These are phyloP conservation scores for Backusella macrospora DNA, from an alignment of 192 early-diverging fungal species.

Conservation along the genomic window DNA sequence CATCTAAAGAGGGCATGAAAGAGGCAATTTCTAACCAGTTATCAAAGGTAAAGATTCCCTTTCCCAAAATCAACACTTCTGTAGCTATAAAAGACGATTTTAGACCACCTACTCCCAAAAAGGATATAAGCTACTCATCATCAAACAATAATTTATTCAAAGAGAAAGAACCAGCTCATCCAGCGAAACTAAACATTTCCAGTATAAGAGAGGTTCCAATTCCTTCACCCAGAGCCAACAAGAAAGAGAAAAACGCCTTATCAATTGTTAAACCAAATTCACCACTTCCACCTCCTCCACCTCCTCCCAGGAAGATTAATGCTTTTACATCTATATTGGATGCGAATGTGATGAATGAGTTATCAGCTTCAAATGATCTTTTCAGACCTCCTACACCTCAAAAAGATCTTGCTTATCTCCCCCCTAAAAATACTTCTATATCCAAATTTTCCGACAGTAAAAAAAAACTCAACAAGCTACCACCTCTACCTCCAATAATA, in stretches of 20 bases:
- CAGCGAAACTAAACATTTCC: not conserved
- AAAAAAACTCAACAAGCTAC: not conserved
- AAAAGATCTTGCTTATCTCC: not conserved
- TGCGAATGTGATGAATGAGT: not conserved
- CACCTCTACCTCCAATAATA: not conserved
- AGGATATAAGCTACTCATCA: not conserved
- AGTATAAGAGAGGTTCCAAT: not conserved
- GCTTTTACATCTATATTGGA: not conserved
- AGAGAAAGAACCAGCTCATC: not conserved
- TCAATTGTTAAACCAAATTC: not conserved
- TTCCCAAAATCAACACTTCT: not conserved
- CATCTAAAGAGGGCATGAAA: not conserved
- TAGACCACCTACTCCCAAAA: not conserved
- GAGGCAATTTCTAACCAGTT: not conserved
- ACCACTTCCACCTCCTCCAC: not conserved
- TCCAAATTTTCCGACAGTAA: not conserved
- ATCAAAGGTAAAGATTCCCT: not conserved
- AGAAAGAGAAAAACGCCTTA: not conserved
- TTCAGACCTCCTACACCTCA: not conserved
- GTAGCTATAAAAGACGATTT: not conserved
- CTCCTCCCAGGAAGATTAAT: not conserved
- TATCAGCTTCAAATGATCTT: not conserved
- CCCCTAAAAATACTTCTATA: not conserved
- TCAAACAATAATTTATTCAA: not conserved
- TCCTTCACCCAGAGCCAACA: not conserved